Conservation (phyloP, 2,329 filamentous ascomycete species). For the Escovopsis sp. region DNA sequence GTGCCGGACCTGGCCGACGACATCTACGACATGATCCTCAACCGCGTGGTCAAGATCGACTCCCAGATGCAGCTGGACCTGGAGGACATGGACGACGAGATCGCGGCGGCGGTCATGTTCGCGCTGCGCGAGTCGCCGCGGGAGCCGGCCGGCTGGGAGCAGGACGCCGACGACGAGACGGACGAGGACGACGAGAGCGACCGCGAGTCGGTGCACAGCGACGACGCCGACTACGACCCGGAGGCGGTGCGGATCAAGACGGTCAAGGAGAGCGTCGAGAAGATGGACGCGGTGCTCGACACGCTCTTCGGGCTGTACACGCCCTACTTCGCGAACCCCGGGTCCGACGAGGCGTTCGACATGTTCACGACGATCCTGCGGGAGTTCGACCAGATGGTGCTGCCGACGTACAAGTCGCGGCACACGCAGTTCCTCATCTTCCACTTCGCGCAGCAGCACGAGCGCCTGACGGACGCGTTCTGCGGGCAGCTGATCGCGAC, state of each 20-base stretch:
- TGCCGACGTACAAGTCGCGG: constrained; percentile 81
- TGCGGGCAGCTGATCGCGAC: constrained; percentile 51
- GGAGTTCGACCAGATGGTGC: constrained; percentile 76
- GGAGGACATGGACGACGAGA: constrained; percentile 82
- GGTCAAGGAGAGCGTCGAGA: constrained; percentile 70
- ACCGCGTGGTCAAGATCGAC: constrained; percentile 83
- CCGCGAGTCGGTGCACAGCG: constrained; percentile 55
- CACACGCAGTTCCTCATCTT: constrained; percentile 95
- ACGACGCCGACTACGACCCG: constrained; percentile 51
- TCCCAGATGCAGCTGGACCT: constrained; percentile 89
- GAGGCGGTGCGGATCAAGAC: constrained; percentile 50
- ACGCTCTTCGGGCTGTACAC: constrained; percentile 75
- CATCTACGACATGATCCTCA: constrained; percentile 69
- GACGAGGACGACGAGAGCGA: constrained; percentile 51
- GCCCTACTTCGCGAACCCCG: constrained; percentile 53
- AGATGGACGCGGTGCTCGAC: constrained; percentile 83
- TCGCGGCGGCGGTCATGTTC: constrained; percentile 57
- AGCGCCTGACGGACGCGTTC: constrained; percentile 67
- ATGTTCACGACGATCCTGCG: constrained; percentile 66
- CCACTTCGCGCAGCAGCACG: constrained; percentile 78
- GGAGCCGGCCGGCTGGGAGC: constrained; percentile 22
- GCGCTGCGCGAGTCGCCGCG: constrained; percentile 21
- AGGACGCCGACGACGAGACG: constrained; percentile 21
- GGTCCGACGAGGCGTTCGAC: constrained; percentile 52
- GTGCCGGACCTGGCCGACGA: constrained; percentile 64